phyloP scores from a whole-genome alignment of 2,329 filamentous ascomycete genomes.

The Talaromyces marneffei region DNA sequence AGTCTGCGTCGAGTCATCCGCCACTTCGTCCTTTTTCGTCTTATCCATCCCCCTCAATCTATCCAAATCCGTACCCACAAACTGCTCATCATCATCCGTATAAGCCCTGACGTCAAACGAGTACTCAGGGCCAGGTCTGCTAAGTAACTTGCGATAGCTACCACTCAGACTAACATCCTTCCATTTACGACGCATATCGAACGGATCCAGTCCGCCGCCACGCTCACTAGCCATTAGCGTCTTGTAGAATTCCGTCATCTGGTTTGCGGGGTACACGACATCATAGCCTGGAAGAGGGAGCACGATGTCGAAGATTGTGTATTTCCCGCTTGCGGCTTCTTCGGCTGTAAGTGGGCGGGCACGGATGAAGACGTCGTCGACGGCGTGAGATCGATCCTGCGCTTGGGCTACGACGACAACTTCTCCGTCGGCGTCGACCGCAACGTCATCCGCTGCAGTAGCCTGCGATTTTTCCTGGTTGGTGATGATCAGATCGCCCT shows the following conservation, averaged over 20 bases:
- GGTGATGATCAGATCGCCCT: constrained; percentile 76
- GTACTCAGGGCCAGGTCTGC: constrained; percentile 59
- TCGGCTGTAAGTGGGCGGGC: constrained; percentile 68
- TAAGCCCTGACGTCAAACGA: constrained; percentile 68
- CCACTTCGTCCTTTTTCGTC: constrained; percentile 19
- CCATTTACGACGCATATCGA: constrained; percentile 78
- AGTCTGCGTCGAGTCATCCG: constrained; percentile 10
- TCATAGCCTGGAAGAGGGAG: constrained; percentile 90
- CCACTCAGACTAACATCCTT: constrained; percentile 85
- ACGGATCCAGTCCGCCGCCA: constrained; percentile 74
- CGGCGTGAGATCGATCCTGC: constrained; percentile 50
- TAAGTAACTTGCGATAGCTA: constrained; percentile 78
- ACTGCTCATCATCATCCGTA: constrained; percentile 62
- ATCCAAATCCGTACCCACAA: constrained; percentile 83
- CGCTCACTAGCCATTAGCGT: constrained; percentile 75
- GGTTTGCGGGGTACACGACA: constrained; percentile 77
- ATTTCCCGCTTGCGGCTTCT: constrained; percentile 72
- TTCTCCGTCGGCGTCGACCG: constrained; percentile 58
- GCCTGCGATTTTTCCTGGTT: constrained; percentile 40
- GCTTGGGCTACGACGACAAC: constrained; percentile 57
- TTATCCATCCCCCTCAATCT: constrained; percentile 47
- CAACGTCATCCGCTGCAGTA: constrained; percentile 40
- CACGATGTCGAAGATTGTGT: constrained; percentile 80
- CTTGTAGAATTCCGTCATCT: constrained; percentile 75
- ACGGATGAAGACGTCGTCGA: constrained; percentile 56